phyloP scores from a whole-genome alignment of 2,329 filamentous ascomycete genomes.

The Neopestalotiopsis sp. region DNA sequence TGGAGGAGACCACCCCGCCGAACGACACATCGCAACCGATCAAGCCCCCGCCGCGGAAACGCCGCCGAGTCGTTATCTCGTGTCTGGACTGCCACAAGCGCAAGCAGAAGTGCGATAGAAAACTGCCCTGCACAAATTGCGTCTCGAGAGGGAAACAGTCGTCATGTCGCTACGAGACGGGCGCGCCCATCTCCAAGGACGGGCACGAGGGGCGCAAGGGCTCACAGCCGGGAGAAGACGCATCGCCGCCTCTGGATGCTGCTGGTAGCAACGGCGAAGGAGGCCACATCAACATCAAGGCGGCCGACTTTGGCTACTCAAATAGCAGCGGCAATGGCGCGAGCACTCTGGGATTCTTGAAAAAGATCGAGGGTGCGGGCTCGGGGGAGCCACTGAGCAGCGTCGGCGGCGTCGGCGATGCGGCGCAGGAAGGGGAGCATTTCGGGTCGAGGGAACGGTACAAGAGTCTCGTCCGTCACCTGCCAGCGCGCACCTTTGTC shows the following conservation, averaged over 20 bases:
- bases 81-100: slow-evolving; percentile 69
- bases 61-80: slow-evolving; percentile 65
- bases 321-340: slow-evolving; percentile 45
- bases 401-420: slow-evolving; percentile 39
- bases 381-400: slow-evolving; percentile 32
- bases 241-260: slow-evolving; percentile 26
- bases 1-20: slow-evolving; percentile 15
- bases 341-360: slow-evolving; percentile 61
- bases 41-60: slow-evolving; percentile 56
- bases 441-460: slow-evolving; percentile 60
- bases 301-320: slow-evolving; percentile 60
- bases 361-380: slow-evolving; percentile 55
- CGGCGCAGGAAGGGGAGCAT: slow-evolving; percentile 39
- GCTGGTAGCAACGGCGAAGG: slow-evolving; percentile 33
- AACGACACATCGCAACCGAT: slow-evolving; percentile 16
- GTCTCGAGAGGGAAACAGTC: slow-evolving; percentile 60
- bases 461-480: slow-evolving; percentile 61
- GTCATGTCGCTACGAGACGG: slow-evolving; percentile 63
- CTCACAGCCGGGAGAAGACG: slow-evolving; percentile 27
- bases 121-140: slow-evolving; percentile 65
- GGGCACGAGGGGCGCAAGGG: slow-evolving; percentile 32
- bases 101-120: slow-evolving; percentile 69
- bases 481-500: slow-evolving; percentile 60
- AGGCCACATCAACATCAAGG: slow-evolving; percentile 42
- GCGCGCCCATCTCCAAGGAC: slow-evolving; percentile 48